Conservation (phyloP, 208 protist genomes). For the Trypanosoma scelopori region DNA sequence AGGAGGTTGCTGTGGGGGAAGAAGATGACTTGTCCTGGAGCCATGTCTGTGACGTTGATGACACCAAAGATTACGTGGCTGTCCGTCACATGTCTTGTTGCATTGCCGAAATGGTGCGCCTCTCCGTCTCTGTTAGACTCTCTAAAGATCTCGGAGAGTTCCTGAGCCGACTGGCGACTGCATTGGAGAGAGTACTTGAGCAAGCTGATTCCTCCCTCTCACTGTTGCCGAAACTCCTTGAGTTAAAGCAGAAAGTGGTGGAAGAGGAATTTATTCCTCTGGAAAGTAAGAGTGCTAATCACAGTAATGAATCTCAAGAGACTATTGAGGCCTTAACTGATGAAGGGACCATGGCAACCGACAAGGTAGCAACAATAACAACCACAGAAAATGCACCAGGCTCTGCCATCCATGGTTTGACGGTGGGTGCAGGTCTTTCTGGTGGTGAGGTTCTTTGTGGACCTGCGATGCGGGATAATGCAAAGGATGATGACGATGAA, state of each 20-base stretch:
- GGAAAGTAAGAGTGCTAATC: background rate
- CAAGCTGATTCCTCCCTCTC: conserved; percentile 30
- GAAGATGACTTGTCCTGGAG: conserved; percentile 10
- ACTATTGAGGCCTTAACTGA: conserved; percentile 4
- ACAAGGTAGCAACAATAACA: background rate
- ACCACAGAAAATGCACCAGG: background rate
- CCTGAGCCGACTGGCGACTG: conserved; percentile 43
- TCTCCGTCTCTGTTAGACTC: conserved; percentile 55
- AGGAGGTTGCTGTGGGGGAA: conserved; percentile 20
- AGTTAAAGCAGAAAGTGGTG: conserved; percentile 42
- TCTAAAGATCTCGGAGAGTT: conserved; percentile 49
- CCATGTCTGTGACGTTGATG: background rate
- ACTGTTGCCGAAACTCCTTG: conserved; percentile 47
- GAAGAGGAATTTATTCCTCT: conserved; percentile 77
- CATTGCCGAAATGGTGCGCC: conserved; percentile 58
- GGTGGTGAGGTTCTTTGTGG: background rate
- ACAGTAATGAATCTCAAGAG: background rate
- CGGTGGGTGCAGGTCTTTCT: background rate
- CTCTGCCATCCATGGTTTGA: background rate
- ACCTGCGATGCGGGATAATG: background rate
- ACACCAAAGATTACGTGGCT: conserved; percentile 29
- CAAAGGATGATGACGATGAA: conserved; percentile 24
- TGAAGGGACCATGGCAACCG: background rate
- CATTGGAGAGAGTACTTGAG: conserved; percentile 45
- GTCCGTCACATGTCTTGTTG: conserved; percentile 65